phyloP scores from a whole-genome alignment of 768 basidiomycete species.

The Serendipita sp. region DNA sequence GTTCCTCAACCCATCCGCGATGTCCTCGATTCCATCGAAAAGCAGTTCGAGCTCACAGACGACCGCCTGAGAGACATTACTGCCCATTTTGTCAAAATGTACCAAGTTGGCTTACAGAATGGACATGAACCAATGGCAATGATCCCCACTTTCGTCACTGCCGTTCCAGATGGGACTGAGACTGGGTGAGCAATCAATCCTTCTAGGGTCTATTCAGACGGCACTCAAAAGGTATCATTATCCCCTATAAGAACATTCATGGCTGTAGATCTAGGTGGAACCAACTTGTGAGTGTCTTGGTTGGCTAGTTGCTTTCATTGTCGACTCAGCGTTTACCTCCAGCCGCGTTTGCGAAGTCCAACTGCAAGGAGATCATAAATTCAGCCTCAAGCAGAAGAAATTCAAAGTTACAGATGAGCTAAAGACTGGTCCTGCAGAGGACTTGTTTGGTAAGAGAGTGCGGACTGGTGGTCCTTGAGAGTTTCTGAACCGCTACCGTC shows the following conservation, averaged over 20 bases:
- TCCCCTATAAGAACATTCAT: slow-evolving; percentile 61
- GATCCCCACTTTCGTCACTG: slow-evolving; percentile 95
- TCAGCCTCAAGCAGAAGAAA: slow-evolving; percentile 84
- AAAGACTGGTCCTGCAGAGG: slow-evolving; percentile 80
- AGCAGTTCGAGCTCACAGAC: slow-evolving; percentile 52
- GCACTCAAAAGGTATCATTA: not conserved
- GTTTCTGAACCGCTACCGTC: slow-evolving; percentile 8
- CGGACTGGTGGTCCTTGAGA: not conserved
- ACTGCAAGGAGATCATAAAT: slow-evolving; percentile 75
- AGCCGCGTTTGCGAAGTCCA: slow-evolving; percentile 93
- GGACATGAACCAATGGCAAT: slow-evolving; percentile 83
- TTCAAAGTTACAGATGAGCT: slow-evolving; percentile 89
- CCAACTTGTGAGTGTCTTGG: slow-evolving; percentile 60
- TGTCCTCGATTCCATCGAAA: slow-evolving; percentile 49
- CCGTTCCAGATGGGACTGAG: slow-evolving; percentile 87
- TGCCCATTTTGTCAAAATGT: slow-evolving; percentile 65
- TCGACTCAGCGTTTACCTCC: not conserved
- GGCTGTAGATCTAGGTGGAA: slow-evolving; percentile 92
- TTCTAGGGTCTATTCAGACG: not conserved
- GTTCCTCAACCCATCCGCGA: slow-evolving; percentile 19
- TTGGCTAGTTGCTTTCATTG: not conserved
- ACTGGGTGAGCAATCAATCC: slow-evolving; percentile 46
- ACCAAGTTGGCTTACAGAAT: slow-evolving; percentile 49
- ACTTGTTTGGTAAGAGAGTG: slow-evolving; percentile 62
- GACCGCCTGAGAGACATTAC: slow-evolving; percentile 55